Evolutionary conservation across 257 asterid species (phyloP), one percentile per base, ranked within the genome.

Genomic region (Thymus quinquecostatus): DNA sequence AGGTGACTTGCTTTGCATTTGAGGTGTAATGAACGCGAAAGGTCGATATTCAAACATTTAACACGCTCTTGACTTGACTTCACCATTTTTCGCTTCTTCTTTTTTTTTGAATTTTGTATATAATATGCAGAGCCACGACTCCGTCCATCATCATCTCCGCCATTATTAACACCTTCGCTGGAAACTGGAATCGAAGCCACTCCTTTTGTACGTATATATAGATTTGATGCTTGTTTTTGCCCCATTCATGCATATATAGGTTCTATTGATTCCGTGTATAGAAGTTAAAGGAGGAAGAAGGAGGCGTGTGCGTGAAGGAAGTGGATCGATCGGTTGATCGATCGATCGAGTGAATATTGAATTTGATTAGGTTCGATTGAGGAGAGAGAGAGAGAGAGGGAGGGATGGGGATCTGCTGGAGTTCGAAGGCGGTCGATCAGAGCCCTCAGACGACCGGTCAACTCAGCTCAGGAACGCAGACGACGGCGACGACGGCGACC

Each of bases 341-440:
- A 38, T 38, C 41, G 41, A 44, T 49, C 7, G 28, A 49, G 14
- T 11, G 36, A 40, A 40, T 53, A 62, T 6, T 59, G 44, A 1
- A 13, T 32, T 32, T 0, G 11, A 53, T 2, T 28, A 13, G 34
- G 27, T 60, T 5, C 7, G 61, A 12, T 58, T 14, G 33, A 58
- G 21, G 44, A 5, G 11, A 33, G 29, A 27, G 21, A 21, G 21
- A 21, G 21, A 21, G 21, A 38, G 6, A 38, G 44, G 44, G 44
- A 38, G 55, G 44, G 41, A 82, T 82, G 86, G 86, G 86, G 60
- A 36, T 34, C 55, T 82, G 86, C 82, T 75, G 68, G 66, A 82
- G 86, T 61, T 64, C 43, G 32, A 5, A 12, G 5, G 13, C 82
- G 13, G 78, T 78, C 33, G 77, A 64, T 50, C 78, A 75, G 38